Evolutionary conservation across 2,329 filamentous ascomycete genomes (phyloP), one percentile per base, ranked within the genome.

Genomic region (Rhynchosporium agropyri): DNA sequence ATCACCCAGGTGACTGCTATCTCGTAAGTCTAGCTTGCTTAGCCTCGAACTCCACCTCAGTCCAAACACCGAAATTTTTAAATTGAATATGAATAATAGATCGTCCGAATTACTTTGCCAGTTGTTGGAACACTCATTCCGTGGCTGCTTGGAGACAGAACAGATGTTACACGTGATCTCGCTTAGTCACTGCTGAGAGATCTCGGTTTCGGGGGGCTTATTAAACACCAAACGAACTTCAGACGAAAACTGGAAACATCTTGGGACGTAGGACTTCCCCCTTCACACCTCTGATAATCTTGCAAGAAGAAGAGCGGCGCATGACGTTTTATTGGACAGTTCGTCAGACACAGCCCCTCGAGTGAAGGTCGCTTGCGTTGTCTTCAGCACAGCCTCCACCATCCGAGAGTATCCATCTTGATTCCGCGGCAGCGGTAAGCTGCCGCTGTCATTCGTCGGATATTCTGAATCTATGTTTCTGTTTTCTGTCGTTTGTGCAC

Each of bases 371-470:
- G 40, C 40, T 45, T 57, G 40, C 54, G 13, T 10, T 10, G 20
- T 29, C 36, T 40, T 55, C 36, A 57, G 54, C 54, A 57, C 54
- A 57, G 54, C 54, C 54, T 57, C 54, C 54, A 57, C 54, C 28
- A 57, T 36, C 54, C 6, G 42, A 28, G 46, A 33, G 40, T 40
- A 56, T 38, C 36, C 26, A 46, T 45, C 28, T 31, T 40, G 40
- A 57, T 33, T 46, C 54, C 20, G 33, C 26, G 40, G 38, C 54
- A 57, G 54, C 54, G 54, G 40, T 46, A 57, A 57, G 38, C 6
- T 31, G 29, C 33, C 8, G 15, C 26, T 57, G 40, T 28, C 3
- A 46, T 46, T 57, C 54, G 54, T 57, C 40, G 54, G 54, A 33
- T 33, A 45, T 57, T 36, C 31, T 13, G 12, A 45, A 31, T 28